These are phyloP conservation scores for Pythium brachiatum DNA, from an alignment of 352 stramenopile species.

Conservation along the genomic window DNA sequence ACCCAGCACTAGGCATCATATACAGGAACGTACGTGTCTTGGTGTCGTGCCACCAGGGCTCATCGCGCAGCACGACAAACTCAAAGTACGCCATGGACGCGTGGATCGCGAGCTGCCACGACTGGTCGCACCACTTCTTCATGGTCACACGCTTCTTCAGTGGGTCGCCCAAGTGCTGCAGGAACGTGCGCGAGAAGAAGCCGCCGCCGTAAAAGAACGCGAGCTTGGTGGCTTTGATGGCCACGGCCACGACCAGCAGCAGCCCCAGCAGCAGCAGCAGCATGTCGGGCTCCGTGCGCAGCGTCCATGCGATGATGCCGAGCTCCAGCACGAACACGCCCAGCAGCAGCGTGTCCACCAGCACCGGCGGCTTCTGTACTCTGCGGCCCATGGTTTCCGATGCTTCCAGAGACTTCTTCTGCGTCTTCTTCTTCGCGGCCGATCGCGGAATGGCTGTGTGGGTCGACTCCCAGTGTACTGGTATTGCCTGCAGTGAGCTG, in stretches of 20 bases:
- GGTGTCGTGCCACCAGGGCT: slow-evolving; percentile 87
- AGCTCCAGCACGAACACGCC: slow-evolving; percentile 59
- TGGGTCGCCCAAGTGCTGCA: slow-evolving; percentile 78
- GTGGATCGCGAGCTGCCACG: slow-evolving; percentile 85
- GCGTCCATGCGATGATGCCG: slow-evolving; percentile 52
- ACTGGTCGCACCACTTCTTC: slow-evolving; percentile 90
- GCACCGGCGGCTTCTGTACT: slow-evolving; percentile 62
- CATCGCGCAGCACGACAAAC: slow-evolving; percentile 73
- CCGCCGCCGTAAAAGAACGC: slow-evolving; percentile 58
- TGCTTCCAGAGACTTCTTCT: slow-evolving; percentile 5
- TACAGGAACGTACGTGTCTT: slow-evolving; percentile 53
- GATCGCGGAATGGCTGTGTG: slow-evolving; percentile 8
- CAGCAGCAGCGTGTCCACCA: slow-evolving; percentile 68
- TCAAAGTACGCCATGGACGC: slow-evolving; percentile 83
- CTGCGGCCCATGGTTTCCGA: slow-evolving; percentile 46
- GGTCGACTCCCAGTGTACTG: background rate
- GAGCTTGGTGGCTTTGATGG: slow-evolving; percentile 66
- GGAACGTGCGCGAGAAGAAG: slow-evolving; percentile 75
- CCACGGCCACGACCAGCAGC: slow-evolving; percentile 63
- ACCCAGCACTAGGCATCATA: background rate
- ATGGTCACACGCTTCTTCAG: slow-evolving; percentile 79
- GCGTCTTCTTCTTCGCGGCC: slow-evolving; percentile 24
- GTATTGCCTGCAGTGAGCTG: background rate
- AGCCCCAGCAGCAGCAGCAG: slow-evolving; percentile 62
- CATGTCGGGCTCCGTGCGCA: slow-evolving; percentile 70